Base-by-base conservation (phyloP, 2,329 filamentous ascomycete genomes). In the Aspergillus calidoustus region DNA sequence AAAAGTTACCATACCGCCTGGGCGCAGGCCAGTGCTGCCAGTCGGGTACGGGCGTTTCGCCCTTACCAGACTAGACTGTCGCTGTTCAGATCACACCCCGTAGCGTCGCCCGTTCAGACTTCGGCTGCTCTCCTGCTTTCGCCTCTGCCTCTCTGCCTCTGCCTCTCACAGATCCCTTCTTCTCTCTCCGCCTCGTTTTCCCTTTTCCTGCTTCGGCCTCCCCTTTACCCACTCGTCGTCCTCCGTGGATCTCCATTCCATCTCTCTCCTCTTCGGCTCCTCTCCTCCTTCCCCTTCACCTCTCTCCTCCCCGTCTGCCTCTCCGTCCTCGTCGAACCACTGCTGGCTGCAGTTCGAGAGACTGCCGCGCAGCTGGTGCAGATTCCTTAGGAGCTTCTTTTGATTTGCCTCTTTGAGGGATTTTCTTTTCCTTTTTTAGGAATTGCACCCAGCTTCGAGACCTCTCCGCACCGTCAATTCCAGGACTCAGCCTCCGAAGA, bases 271-370 rank as follows among this genome's bases (percentile, higher is more conserved):
- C 61, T 64, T 59, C 58, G 66, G 57, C 59, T 59, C 51, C 57
- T 64, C 59, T 50, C 60, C 65, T 60, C 64, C 62, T 66, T 62
- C 62, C 62, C 34, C 64, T 60, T 71, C 63, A 66, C 63, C 63
- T 64, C 64, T 61, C 66, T 61, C 64, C 61, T 58, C 34, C 58
- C 60, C 64, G 62, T 65, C 60, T 53, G 46, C 62, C 58, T 63
- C 48, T 17, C 54, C 50, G 54, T 55, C 56, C 47, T 59, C 60
- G 46, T 61, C 49, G n/a, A 68, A 65, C 64, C 64, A 63, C 66
- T 76, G 68, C 69, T 67, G 59, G 71, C 74, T 68, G 67, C 71
- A 69, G 65, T 68, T 66, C 59, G 54, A 57, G 66, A 70, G 72
- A 72, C 73, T 74, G 68, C 65, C 62, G 66, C 69, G 69, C 68